Conservation (phyloP, 176 grass and related monocot species). For the maize (Zea mays) region Zm-B73-REFERENCE-NAM-5.0 NC_050099.1:3615001-3615500, state of each 20-base stretch:
- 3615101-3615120: conserved; percentile 89
- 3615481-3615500: neutral
- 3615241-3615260: conserved; percentile 27
- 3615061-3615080: conserved; percentile 63
- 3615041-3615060: conserved; percentile 72
- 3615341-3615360: conserved; percentile 14
- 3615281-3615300: conserved; percentile 82
- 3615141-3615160: conserved; percentile 71
- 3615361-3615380: neutral
- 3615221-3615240: conserved; percentile 23
- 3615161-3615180: conserved; percentile 86
- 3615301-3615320: conserved; percentile 64
- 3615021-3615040: conserved; percentile 43
- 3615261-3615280: conserved; percentile 12
- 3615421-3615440: neutral
- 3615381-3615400: conserved; percentile 2
- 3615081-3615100: conserved; percentile 64
- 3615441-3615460: conserved; percentile 2
- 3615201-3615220: conserved; percentile 85
- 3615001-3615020: conserved; percentile 63
- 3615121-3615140: conserved; percentile 92
- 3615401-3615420: conserved; percentile 17
- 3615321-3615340: conserved; percentile 61
- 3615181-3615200: conserved; percentile 93
- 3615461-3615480: conserved; percentile 4